phyloP scores from a whole-genome alignment of 768 basidiomycete species.

The Pulveroboletus sp. region DNA sequence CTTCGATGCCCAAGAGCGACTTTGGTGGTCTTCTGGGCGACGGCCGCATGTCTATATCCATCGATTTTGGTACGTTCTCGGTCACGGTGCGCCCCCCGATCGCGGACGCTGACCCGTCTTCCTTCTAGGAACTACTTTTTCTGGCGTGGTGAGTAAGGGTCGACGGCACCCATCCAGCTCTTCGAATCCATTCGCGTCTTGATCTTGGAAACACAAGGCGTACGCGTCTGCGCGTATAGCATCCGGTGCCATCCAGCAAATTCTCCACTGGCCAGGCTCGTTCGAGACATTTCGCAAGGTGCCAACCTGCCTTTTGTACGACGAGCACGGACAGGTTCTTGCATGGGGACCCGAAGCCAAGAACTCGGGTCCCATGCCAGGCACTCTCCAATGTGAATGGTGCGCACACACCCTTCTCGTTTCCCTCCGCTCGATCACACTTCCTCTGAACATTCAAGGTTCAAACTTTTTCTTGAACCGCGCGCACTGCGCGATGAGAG shows the following conservation, averaged over 20 bases:
- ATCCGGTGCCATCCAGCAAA: constrained; percentile 75
- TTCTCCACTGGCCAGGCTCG: constrained; percentile 81
- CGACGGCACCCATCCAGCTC: background rate
- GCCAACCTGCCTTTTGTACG: constrained; percentile 81
- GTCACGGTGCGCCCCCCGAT: background rate
- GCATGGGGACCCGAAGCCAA: constrained; percentile 90
- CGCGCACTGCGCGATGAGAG: constrained; percentile 69
- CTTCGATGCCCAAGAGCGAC: constrained; percentile 14
- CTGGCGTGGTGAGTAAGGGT: constrained; percentile 64
- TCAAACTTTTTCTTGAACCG: constrained; percentile 86
- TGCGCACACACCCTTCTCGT: constrained; percentile 15
- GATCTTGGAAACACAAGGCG: constrained; percentile 42
- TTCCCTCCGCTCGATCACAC: background rate
- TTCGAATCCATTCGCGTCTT: constrained; percentile 1
- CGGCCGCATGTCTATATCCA: constrained; percentile 77
- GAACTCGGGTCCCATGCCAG: constrained; percentile 64
- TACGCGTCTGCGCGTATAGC: constrained; percentile 84
- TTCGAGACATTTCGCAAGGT: constrained; percentile 84
- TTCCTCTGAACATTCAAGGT: constrained; percentile 41
- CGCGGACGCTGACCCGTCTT: background rate
- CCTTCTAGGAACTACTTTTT: constrained; percentile 73
- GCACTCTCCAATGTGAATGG: constrained; percentile 58
- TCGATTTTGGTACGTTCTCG: constrained; percentile 65
- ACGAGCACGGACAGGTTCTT: constrained; percentile 64
- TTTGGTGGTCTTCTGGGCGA: constrained; percentile 42